These are phyloP conservation scores for Nakazawaea populi DNA, from an alignment of 805 yeast species.

Conservation along the genomic window DNA sequence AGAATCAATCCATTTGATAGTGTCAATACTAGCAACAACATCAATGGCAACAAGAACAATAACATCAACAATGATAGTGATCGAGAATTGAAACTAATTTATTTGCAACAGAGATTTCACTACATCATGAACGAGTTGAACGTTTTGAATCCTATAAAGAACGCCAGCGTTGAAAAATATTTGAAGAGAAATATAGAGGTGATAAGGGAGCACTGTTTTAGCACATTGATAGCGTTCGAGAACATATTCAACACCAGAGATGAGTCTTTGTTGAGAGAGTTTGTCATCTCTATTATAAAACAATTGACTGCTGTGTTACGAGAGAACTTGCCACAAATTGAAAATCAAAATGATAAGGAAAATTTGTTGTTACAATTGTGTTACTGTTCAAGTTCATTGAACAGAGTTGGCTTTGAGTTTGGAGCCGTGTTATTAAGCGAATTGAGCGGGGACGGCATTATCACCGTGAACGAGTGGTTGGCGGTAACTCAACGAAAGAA, in stretches of 20 bases:
- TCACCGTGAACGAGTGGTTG: conserved; percentile 36
- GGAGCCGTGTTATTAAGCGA: conserved; percentile 44
- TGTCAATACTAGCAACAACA: conserved; percentile 9
- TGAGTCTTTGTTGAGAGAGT: conserved; percentile 25
- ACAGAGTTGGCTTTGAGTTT: conserved; percentile 66
- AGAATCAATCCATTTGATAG: conserved; percentile 51
- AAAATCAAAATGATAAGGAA: conserved; percentile 39
- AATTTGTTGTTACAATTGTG: conserved; percentile 77
- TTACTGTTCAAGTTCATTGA: conserved; percentile 83
- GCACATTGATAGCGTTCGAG: conserved; percentile 59
- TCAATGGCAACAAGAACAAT: too few species aligned
- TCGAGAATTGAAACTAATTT: conserved; percentile 44
- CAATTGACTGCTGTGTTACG: conserved; percentile 25
- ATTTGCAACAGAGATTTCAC: conserved; percentile 60
- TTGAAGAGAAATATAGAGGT: conserved; percentile 78
- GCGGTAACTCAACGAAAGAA: conserved; percentile 38
- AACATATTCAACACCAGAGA: conserved; percentile 49
- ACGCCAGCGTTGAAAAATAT: conserved; percentile 50
- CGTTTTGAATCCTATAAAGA: conserved; percentile 49
- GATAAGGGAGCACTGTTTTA: conserved; percentile 76
- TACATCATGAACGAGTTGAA: conserved; percentile 60
- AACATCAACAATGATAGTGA: conserved; percentile 6
- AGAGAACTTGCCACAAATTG: conserved; percentile 27
- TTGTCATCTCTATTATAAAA: conserved; percentile 26
- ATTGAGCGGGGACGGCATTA: conserved; percentile 22